These are phyloP conservation scores for Backusella tuberculispora DNA, from an alignment of 192 early-diverging fungal species.

Conservation along the genomic window DNA sequence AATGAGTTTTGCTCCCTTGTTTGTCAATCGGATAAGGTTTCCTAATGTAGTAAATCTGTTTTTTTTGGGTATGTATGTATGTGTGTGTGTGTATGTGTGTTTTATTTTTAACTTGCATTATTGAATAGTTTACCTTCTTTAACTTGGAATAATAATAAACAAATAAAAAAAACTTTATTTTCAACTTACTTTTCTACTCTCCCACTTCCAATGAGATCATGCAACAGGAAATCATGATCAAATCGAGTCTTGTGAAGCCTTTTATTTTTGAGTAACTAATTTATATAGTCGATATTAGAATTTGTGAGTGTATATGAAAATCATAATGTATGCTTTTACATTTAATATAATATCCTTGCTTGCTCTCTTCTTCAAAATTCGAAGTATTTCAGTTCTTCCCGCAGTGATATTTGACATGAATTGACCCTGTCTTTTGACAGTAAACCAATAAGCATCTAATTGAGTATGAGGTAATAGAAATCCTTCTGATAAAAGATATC, in stretches of 20 bases:
- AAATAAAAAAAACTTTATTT: background rate
- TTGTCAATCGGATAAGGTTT: conserved; percentile 48
- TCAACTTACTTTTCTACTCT: conserved; percentile 47
- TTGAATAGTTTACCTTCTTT: background rate
- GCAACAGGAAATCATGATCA: conserved; percentile 48
- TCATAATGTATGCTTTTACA: conserved; percentile 16
- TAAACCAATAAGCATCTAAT: conserved; percentile 43
- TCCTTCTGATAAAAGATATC: conserved; percentile 30
- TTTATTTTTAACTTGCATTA: background rate
- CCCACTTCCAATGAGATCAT: conserved; percentile 55
- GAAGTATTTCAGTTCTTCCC: conserved; percentile 50
- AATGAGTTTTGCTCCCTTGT: conserved; percentile 44
- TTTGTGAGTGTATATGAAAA: background rate
- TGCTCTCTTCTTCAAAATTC: conserved; percentile 45
- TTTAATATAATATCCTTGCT: conserved; percentile 50
- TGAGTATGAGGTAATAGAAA: conserved; percentile 37
- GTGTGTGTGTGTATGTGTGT: too few species aligned
- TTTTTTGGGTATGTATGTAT: too few species aligned
- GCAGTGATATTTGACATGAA: conserved; percentile 49
- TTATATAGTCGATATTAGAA: background rate
- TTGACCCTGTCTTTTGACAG: conserved; percentile 44
- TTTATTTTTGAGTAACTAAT: conserved; percentile 43
- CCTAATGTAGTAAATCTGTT: conserved; percentile 41
- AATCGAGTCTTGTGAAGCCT: conserved; percentile 43
- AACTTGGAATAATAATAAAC: too few species aligned